phyloP scores from a whole-genome alignment of 2,329 filamentous ascomycete genomes.

The Calonectria henricotiae region DNA sequence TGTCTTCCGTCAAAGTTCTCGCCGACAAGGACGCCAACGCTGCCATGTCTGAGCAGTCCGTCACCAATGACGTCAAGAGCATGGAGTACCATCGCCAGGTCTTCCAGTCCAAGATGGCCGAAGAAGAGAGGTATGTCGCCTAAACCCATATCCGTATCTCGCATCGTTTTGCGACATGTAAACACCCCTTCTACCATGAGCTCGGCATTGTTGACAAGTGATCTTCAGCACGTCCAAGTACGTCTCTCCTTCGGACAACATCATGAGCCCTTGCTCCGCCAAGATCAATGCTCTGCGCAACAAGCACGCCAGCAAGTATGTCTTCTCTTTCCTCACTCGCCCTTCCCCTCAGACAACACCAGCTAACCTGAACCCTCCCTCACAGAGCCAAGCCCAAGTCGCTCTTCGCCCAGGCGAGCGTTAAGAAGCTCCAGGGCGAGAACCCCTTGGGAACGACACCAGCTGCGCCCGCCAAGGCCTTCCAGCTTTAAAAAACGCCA shows the following conservation, averaged over 20 bases:
- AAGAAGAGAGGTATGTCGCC: conserved; percentile 74
- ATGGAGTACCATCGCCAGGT: conserved; percentile 87
- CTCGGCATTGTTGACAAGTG: conserved; percentile 35
- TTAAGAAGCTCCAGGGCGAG: conserved; percentile 73
- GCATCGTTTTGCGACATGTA: not conserved
- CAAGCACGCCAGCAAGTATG: conserved; percentile 85
- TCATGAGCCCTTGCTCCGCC: conserved; percentile 89
- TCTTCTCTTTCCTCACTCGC: conserved; percentile 41
- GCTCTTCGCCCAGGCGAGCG: conserved; percentile 77
- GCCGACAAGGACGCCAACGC: conserved; percentile 78
- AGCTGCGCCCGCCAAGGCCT: conserved; percentile 55
- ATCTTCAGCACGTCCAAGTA: conserved; percentile 69
- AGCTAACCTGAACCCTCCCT: conserved; percentile 43
- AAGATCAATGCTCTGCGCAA: conserved; percentile 87
- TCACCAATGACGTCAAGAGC: conserved; percentile 71
- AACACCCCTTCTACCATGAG: not conserved
- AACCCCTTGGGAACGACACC: conserved; percentile 60
- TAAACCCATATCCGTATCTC: not conserved
- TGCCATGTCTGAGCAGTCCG: conserved; percentile 58
- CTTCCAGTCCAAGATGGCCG: conserved; percentile 78
- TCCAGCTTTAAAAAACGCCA: conserved; percentile 42
- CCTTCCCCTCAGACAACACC: not conserved
- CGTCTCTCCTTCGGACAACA: conserved; percentile 88
- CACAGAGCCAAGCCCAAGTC: conserved; percentile 77
- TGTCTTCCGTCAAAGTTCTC: conserved; percentile 74